phyloP scores from a whole-genome alignment of 2,329 filamentous ascomycete genomes.

The Fusarium sp. region DNA sequence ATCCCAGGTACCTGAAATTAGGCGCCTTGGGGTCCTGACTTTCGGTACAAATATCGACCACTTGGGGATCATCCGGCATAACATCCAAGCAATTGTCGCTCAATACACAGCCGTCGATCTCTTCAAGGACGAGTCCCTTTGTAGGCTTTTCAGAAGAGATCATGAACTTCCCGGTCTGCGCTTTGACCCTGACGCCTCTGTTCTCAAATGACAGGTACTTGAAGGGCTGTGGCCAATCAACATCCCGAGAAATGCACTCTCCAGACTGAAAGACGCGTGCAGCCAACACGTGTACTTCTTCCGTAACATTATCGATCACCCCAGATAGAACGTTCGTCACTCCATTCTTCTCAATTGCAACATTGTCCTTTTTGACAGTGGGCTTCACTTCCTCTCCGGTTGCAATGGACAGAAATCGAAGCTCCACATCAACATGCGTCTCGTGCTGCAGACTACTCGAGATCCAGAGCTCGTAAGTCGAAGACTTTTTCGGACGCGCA shows the following conservation, averaged over 20 bases:
- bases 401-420: background rate
- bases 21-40: too few relatives aligned
- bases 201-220: slow-evolving; percentile 67
- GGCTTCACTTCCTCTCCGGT: background rate
- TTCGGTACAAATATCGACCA: background rate
- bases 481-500: background rate
- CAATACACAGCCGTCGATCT: slow-evolving; percentile 57
- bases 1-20: background rate
- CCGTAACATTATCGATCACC: background rate
- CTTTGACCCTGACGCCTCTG: slow-evolving; percentile 52
- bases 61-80: slow-evolving; percentile 57
- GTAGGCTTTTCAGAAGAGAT: slow-evolving; percentile 59
- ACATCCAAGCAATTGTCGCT: slow-evolving; percentile 71
- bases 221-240: slow-evolving; percentile 71
- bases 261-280: background rate
- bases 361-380: background rate
- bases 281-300: background rate
- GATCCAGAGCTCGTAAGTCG: background rate
- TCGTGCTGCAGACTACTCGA: background rate
- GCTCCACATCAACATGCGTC: background rate
- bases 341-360: background rate
- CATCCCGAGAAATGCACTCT: slow-evolving; percentile 48
- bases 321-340: background rate
- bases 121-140: slow-evolving; percentile 67
- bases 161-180: slow-evolving; percentile 43